Percentiles rank a stretch among this genome's conserved stretches.
Conservation (phyloP, 768 basidiomycete genomes). For the Mycena sanguinolenta region DNA sequence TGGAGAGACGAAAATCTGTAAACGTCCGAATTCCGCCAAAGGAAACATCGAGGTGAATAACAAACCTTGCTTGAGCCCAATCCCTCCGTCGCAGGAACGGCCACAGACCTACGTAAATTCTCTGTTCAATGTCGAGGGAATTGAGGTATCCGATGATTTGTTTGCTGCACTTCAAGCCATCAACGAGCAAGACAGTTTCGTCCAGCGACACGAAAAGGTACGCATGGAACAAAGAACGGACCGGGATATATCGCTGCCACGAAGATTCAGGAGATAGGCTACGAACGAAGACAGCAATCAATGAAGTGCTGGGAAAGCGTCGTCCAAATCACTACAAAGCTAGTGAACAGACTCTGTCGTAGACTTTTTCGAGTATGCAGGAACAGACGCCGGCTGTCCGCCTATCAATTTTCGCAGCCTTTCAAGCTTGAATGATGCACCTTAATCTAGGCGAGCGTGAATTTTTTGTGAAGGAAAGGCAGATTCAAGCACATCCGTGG, state of each 20-base stretch:
- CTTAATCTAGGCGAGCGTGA: slow-evolving; percentile 56
- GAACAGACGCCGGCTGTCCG: slow-evolving; percentile 67
- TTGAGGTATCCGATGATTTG: slow-evolving; percentile 72
- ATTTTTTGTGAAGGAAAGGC: not conserved
- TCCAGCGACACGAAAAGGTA: slow-evolving; percentile 83
- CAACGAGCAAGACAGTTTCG: slow-evolving; percentile 78
- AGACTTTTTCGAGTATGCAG: slow-evolving; percentile 72
- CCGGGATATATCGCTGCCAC: slow-evolving; percentile 92
- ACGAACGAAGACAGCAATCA: slow-evolving; percentile 27
- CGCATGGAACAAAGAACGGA: slow-evolving; percentile 92
- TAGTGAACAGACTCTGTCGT: slow-evolving; percentile 73
- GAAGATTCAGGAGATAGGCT: slow-evolving; percentile 91
- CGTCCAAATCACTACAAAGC: slow-evolving; percentile 75
- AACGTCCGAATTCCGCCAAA: not conserved
- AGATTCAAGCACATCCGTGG: slow-evolving; percentile 60
- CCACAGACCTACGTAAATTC: slow-evolving; percentile 86
- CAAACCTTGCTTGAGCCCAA: slow-evolving; percentile 83
- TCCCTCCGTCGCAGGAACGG: slow-evolving; percentile 78
- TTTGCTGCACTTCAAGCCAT: slow-evolving; percentile 70
- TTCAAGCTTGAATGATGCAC: slow-evolving; percentile 78
- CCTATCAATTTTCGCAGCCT: slow-evolving; percentile 80
- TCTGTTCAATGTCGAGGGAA: slow-evolving; percentile 66
- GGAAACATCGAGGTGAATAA: slow-evolving; percentile 3
- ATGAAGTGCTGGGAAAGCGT: slow-evolving; percentile 23
- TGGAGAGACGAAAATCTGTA: slow-evolving; percentile 74